Conservation (phyloP, 2,329 filamentous ascomycete species). For the Fonsecaea multimorphosa region DNA sequence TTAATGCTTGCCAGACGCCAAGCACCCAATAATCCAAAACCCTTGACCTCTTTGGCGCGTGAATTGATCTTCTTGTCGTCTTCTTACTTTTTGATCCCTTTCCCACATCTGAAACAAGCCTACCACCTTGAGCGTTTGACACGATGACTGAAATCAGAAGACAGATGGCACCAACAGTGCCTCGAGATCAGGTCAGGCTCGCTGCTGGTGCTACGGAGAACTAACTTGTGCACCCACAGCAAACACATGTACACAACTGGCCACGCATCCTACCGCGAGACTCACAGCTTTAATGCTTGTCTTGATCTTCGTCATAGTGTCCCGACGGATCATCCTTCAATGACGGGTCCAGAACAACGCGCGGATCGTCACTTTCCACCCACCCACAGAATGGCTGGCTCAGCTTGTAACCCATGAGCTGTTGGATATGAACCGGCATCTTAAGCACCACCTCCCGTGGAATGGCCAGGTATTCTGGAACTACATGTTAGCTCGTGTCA, state of each 20-base stretch:
- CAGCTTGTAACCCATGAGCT: constrained; percentile 40
- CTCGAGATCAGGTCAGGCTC: not conserved
- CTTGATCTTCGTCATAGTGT: constrained; percentile 24
- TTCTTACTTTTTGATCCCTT: not conserved
- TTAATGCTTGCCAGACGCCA: not conserved
- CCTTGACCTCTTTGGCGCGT: no score
- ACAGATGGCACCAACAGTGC: not conserved
- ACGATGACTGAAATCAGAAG: not conserved
- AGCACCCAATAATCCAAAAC: no score
- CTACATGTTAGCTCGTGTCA: constrained; percentile 22
- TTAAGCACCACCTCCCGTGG: constrained; percentile 34
- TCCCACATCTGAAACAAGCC: not conserved
- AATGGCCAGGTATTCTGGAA: constrained; percentile 38
- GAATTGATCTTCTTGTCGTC: no score
- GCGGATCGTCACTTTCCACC: constrained; percentile 37
- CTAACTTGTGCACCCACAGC: not conserved
- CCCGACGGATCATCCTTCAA: constrained; percentile 30
- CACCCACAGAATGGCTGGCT: constrained; percentile 37
- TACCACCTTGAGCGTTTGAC: not conserved
- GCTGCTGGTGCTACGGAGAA: not conserved
- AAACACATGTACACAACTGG: not conserved
- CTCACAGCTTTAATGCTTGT: constrained; percentile 6
- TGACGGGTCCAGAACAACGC: constrained; percentile 26
- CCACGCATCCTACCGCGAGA: not conserved
- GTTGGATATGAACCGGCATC: constrained; percentile 34